Percentiles rank a stretch among this genome's conserved stretches.
These are phyloP conservation scores for Nepenthes gracilis DNA, from an alignment of 148 eudicot genomes.

Conservation along the genomic window DNA sequence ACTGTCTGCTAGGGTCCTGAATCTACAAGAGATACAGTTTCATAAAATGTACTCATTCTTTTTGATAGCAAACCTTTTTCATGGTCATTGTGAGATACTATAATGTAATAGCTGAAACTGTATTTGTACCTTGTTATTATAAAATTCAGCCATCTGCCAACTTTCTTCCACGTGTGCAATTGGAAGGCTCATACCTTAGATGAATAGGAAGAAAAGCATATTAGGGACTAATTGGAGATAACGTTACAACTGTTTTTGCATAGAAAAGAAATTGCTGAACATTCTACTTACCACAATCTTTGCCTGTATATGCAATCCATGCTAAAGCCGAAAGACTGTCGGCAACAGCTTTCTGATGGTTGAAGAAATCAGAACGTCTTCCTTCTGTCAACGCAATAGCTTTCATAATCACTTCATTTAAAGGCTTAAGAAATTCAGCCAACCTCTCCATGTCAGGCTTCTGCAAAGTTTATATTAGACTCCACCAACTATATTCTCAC, in stretches of 20 bases:
- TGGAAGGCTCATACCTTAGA: constrained; percentile 94
- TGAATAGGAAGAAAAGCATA: background rate
- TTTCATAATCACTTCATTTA: constrained; percentile 64
- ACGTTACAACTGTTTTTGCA: background rate
- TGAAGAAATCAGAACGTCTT: constrained; percentile 60
- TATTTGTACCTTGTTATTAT: constrained; percentile 69
- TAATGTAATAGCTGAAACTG: background rate
- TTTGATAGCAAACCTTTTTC: too few relatives aligned
- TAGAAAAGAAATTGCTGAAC: background rate
- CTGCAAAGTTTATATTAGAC: constrained; percentile 28
- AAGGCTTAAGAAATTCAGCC: constrained; percentile 70
- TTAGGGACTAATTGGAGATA: background rate
- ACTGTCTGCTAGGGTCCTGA: too few relatives aligned
- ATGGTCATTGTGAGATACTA: too few relatives aligned
- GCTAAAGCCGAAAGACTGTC: constrained; percentile 91
- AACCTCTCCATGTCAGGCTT: constrained; percentile 78
- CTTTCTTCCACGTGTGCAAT: constrained; percentile 96
- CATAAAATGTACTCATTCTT: too few relatives aligned
- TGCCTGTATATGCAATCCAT: constrained; percentile 95
- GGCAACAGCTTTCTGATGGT: constrained; percentile 68
- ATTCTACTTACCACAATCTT: constrained; percentile 72
- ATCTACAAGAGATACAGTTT: too few relatives aligned
- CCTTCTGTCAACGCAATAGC: constrained; percentile 75
- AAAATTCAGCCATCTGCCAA: constrained; percentile 99
- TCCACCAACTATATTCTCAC: background rate